Conservation (phyloP, 2,329 filamentous ascomycete genomes). For the Aureobasidium sp. region DNA sequence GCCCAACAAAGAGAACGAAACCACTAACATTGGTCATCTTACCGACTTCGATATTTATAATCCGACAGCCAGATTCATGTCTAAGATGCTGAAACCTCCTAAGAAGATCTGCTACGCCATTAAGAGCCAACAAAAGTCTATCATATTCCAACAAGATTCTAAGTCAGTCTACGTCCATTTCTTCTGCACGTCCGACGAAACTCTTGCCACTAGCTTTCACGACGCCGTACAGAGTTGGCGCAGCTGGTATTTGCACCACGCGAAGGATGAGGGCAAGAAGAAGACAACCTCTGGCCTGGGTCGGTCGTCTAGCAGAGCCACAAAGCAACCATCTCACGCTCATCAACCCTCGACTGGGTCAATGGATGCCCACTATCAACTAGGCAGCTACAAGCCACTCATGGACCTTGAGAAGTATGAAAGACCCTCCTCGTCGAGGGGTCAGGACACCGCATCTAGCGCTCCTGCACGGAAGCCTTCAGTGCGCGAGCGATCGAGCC, state of each 20-base stretch:
- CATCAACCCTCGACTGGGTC: constrained; percentile 26
- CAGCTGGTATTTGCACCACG: constrained; percentile 82
- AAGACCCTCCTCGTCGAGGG: constrained; percentile 33
- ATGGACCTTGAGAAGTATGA: constrained; percentile 57
- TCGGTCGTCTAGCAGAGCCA: constrained; percentile 12
- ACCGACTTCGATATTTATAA: constrained; percentile 90
- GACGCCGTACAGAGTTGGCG: constrained; percentile 71
- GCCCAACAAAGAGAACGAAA: constrained; percentile 61
- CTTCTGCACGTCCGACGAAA: constrained; percentile 71
- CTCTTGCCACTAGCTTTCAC: constrained; percentile 62
- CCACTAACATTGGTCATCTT: constrained; percentile 68
- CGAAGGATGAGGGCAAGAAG: constrained; percentile 53
- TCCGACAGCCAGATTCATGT: constrained; percentile 60
- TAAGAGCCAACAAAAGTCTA: constrained; percentile 81
- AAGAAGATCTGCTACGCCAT: constrained; percentile 81
- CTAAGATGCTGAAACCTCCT: constrained; percentile 70
- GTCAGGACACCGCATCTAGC: neutral
- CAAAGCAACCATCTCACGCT: constrained; percentile 9
- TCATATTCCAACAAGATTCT: constrained; percentile 67
- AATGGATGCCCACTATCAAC: constrained; percentile 49
- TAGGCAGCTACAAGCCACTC: constrained; percentile 62
- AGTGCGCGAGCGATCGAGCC: constrained; percentile 30
- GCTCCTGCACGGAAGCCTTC: constrained; percentile 30
- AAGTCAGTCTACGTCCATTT: constrained; percentile 87
- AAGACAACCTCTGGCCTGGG: neutral